Base-by-base conservation (phyloP, 2,329 filamentous ascomycete species). In the Cordyceps cicadae region DNA sequence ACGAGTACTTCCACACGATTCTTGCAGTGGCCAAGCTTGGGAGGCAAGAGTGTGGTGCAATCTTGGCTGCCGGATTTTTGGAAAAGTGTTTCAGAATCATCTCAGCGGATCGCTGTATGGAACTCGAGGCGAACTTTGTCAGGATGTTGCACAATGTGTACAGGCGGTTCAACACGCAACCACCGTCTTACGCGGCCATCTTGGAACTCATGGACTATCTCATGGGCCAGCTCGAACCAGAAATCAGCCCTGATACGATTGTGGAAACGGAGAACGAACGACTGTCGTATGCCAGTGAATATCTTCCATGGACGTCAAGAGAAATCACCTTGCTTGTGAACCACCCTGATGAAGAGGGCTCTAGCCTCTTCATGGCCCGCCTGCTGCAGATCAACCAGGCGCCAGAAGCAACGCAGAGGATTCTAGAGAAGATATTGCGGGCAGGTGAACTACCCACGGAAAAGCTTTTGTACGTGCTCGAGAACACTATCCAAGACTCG, bases 1-100 rank as follows among this genome's bases (percentile, higher is more conserved):
- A 86, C 48, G 89, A 93, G 67, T 87, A 87, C 62, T 93, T 93
- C 69, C 81, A 82, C 14, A 79, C 88, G n/a, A 77, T 92, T 63
- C 69, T 81, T n/a, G 76, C 76, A n/a, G 87, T 92, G 68, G 84
- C 85, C 15, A 77, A 76, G 51, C 72, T 90, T 59, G 87, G 88
- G 1, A 72, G 76, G 3, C 70, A 77, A 5, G 86, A 90, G 69
- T 77, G 81, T 21, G 75, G 77, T 2, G 69, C 81, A 6, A 76
- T 92, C 26, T 76, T 92, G 26, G 80, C 84, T 12, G 76, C 79
- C 37, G 80, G 83, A 26, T 89, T 85, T 66, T 75, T 92, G 21
- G 69, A 75, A 46, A 84, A 78, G 64, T 77, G 83, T 32, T 63
- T 89, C 34, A 77, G 81, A 64, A 81, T 88, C 39, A 75, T 90